Evolutionary conservation across 768 basidiomycete genomes (phyloP).

Genomic region (Myochromella boudieri): DNA sequence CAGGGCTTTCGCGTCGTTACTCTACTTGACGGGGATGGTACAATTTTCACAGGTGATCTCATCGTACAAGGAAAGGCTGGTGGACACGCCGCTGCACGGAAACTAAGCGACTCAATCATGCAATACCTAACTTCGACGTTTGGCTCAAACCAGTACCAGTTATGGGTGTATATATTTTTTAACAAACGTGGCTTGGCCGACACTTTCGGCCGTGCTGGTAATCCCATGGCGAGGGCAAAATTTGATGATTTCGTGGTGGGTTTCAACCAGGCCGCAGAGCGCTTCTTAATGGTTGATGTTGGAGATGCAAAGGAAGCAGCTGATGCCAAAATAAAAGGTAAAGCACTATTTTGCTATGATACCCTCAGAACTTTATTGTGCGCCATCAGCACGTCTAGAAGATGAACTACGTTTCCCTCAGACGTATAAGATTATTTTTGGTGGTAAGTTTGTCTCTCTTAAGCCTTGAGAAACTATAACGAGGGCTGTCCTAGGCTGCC

Average conservation of each 20-base stretch:
- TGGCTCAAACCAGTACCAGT: slow-evolving; percentile 44
- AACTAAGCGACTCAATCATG: slow-evolving; percentile 39
- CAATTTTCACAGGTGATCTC: slow-evolving; percentile 56
- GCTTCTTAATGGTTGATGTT: slow-evolving; percentile 70
- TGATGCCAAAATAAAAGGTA: slow-evolving; percentile 76
- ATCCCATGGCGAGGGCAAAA: slow-evolving; percentile 34
- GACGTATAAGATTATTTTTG: slow-evolving; percentile 66
- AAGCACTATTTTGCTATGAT: slow-evolving; percentile 1
- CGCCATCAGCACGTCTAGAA: slow-evolving; percentile 49
- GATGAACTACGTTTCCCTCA: slow-evolving; percentile 64
- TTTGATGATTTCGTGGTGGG: slow-evolving; percentile 69
- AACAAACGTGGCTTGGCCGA: slow-evolving; percentile 62
- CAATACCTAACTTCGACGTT: slow-evolving; percentile 33
- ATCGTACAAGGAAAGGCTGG: slow-evolving; percentile 57
- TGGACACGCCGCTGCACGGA: slow-evolving; percentile 54
- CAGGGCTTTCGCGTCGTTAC: slow-evolving; percentile 47
- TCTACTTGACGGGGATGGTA: slow-evolving; percentile 67
- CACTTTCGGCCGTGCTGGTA: slow-evolving; percentile 41
- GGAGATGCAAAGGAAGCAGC: slow-evolving; percentile 73
- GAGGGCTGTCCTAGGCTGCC: slow-evolving; percentile 47
- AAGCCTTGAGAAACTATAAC: neutral
- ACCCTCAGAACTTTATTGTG: slow-evolving; percentile 2
- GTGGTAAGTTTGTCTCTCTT: slow-evolving; percentile 39
- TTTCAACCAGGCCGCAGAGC: slow-evolving; percentile 67
- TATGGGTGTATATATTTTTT: slow-evolving; percentile 63